These are phyloP conservation scores for Candida boleticola DNA, from an alignment of 805 yeast genomes.

Conservation along the genomic window DNA sequence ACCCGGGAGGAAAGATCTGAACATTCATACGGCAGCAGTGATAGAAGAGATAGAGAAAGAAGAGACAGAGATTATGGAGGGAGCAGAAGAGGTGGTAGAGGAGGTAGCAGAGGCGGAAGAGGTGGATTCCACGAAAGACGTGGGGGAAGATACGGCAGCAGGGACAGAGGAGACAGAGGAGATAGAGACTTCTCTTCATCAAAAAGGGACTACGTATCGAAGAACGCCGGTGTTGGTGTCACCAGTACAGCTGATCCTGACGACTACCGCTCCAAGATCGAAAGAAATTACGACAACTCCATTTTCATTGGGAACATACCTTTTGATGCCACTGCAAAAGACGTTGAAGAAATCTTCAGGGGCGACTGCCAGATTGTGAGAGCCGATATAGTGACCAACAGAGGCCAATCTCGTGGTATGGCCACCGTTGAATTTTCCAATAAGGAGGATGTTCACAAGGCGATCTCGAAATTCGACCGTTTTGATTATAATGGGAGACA, in stretches of 20 bases:
- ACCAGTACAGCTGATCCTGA: slow-evolving; percentile 38
- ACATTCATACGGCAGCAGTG: slow-evolving; percentile 14
- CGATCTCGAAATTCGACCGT: slow-evolving; percentile 69
- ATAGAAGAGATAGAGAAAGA: slow-evolving; percentile 9
- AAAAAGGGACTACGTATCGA: slow-evolving; percentile 20
- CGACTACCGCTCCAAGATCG: slow-evolving; percentile 31
- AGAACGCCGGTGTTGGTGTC: slow-evolving; percentile 19
- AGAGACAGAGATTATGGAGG: slow-evolving; percentile 6
- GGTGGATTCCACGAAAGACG: slow-evolving; percentile 14
- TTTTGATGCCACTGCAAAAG: slow-evolving; percentile 57
- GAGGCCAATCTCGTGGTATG: slow-evolving; percentile 86
- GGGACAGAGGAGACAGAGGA: slow-evolving; percentile 16
- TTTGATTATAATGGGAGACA: slow-evolving; percentile 67
- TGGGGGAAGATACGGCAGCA: slow-evolving; percentile 22
- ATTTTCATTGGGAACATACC: slow-evolving; percentile 75
- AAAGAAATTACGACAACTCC: slow-evolving; percentile 65
- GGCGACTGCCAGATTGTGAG: slow-evolving; percentile 54
- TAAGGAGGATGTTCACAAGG: slow-evolving; percentile 63
- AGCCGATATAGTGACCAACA: slow-evolving; percentile 78
- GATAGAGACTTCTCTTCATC: slow-evolving; percentile 10
- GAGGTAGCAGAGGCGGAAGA: slow-evolving; percentile 16
- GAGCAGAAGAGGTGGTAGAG: slow-evolving; percentile 13
- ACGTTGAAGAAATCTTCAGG: slow-evolving; percentile 59
- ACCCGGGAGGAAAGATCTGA: slow-evolving; percentile 30
- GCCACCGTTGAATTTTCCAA: slow-evolving; percentile 82